Conservation (phyloP, 164 flowering plant species). For the Vitis rupestris region DNA sequence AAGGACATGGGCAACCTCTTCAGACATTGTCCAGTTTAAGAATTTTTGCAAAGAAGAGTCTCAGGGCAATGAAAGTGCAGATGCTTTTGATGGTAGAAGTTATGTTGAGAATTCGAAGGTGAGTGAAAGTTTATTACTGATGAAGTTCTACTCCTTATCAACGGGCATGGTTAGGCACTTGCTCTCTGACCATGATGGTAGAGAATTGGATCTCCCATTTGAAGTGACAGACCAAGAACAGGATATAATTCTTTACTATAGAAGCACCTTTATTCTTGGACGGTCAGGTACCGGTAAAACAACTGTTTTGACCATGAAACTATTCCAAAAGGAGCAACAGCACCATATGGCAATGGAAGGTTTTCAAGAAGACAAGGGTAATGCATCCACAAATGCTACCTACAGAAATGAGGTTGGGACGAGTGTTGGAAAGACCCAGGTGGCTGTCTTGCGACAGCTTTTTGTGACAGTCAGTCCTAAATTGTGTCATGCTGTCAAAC, state of each 20-base stretch:
- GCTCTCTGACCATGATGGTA: constrained; percentile 55
- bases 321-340: constrained; percentile 50
- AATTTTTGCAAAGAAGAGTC: background rate
- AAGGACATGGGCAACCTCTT: constrained; percentile 40
- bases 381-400: background rate
- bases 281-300: constrained; percentile 94
- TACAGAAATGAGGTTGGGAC: constrained; percentile 4
- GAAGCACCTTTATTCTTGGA: constrained; percentile 68
- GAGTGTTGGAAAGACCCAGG: constrained; percentile 6
- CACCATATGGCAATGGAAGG: constrained; percentile 38
- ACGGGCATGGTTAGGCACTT: constrained; percentile 54
- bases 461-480: constrained; percentile 84
- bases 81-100: constrained; percentile 22
- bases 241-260: constrained; percentile 50
- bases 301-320: constrained; percentile 71
- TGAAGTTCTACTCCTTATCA: constrained; percentile 84
- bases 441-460: constrained; percentile 50
- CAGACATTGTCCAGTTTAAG: constrained; percentile 39
- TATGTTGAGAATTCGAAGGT: constrained; percentile 69
- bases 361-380: constrained; percentile 9
- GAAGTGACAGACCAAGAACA: constrained; percentile 67
- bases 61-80: constrained; percentile 10
- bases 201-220: constrained; percentile 77
- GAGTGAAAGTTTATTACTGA: constrained; percentile 65
- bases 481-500: constrained; percentile 62